Conservation (phyloP, 2,329 filamentous ascomycete species). For the Gyromitra esculenta region DNA sequence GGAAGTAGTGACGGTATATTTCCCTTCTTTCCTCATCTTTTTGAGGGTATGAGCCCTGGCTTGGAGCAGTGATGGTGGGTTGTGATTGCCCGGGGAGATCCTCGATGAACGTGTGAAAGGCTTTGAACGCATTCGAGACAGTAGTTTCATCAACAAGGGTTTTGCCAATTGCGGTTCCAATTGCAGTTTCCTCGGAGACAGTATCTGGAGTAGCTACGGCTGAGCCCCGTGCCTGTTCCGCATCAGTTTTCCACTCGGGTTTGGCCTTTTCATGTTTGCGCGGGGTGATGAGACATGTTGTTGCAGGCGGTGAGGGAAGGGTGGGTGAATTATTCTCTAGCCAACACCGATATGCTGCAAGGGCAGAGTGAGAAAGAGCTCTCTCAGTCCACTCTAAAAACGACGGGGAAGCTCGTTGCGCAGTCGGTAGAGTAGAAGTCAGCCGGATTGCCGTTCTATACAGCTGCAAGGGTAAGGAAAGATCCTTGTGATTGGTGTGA, state of each 20-base stretch:
- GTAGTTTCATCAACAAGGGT: conserved; percentile 48
- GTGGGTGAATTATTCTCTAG: conserved; percentile 43
- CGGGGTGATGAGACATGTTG: conserved; percentile 39
- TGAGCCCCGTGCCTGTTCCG: conserved; percentile 38
- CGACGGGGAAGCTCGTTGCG: conserved; percentile 26
- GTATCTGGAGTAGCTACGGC: conserved; percentile 46
- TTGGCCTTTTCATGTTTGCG: conserved; percentile 39
- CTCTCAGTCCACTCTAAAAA: conserved; percentile 54
- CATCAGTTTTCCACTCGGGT: conserved; percentile 42
- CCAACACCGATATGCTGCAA: conserved; percentile 54
- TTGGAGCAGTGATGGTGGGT: conserved; percentile 5
- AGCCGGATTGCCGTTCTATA: conserved; percentile 48
- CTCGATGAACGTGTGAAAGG: conserved; percentile 45
- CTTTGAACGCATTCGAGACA: conserved; percentile 44
- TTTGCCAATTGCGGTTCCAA: conserved; percentile 48
- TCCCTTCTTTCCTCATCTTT: conserved; percentile 48
- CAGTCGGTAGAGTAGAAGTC: conserved; percentile 33
- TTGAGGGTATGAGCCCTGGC: conserved; percentile 1
- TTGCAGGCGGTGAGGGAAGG: conserved; percentile 35
- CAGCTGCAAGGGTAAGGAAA: conserved; percentile 49
- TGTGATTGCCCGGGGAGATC: conserved; percentile 28
- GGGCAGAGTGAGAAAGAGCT: conserved; percentile 52
- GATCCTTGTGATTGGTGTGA: conserved; percentile 48
- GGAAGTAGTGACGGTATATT: conserved; percentile 52
- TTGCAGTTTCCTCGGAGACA: conserved; percentile 18